Conservation (phyloP, 371 early-diverging fungal genomes). For the Mortierella polycephala region DNA sequence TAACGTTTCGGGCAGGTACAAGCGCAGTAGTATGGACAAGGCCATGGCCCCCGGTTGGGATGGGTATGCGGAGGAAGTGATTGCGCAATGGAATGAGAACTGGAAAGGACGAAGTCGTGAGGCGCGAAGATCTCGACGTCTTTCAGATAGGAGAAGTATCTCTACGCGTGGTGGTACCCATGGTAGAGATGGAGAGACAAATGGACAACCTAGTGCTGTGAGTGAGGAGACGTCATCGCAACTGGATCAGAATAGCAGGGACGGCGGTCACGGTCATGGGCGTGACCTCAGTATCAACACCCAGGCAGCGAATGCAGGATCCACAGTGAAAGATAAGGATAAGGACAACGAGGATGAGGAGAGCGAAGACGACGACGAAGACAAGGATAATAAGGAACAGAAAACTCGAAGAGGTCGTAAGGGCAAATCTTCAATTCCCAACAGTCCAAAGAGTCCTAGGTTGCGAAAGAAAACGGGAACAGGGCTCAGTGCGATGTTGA, state of each 20-base stretch:
- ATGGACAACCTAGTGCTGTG: conserved; percentile 3
- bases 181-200: not conserved
- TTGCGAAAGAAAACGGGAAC: conserved; percentile 35
- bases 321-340: conserved; percentile 5
- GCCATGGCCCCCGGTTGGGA: conserved; percentile 39
- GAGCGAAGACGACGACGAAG: conserved; percentile 1
- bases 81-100: conserved; percentile 47
- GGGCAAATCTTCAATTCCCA: conserved; percentile 8
- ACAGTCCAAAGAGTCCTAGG: conserved; percentile 26
- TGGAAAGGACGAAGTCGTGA: conserved; percentile 33
- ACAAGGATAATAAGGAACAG: not conserved
- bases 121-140: conserved; percentile 17
- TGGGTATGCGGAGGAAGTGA: conserved; percentile 48
- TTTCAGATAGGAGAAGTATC: conserved; percentile 5
- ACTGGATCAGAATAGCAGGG: not conserved
- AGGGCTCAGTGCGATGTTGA: conserved; percentile 36
- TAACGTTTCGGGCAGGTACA: not conserved
- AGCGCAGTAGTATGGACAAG: conserved; percentile 23
- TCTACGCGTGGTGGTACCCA: not conserved
- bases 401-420: not conserved
- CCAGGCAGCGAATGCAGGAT: not conserved
- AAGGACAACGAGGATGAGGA: not conserved
- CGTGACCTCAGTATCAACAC: conserved; percentile 13
- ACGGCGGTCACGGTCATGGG: not conserved
- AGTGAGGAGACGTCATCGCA: conserved; percentile 1